Percentiles rank a stretch among this genome's conserved stretches.
Evolutionary conservation across 2,329 filamentous ascomycete genomes (phyloP).

Genomic region (Ascochyta lentis): DNA sequence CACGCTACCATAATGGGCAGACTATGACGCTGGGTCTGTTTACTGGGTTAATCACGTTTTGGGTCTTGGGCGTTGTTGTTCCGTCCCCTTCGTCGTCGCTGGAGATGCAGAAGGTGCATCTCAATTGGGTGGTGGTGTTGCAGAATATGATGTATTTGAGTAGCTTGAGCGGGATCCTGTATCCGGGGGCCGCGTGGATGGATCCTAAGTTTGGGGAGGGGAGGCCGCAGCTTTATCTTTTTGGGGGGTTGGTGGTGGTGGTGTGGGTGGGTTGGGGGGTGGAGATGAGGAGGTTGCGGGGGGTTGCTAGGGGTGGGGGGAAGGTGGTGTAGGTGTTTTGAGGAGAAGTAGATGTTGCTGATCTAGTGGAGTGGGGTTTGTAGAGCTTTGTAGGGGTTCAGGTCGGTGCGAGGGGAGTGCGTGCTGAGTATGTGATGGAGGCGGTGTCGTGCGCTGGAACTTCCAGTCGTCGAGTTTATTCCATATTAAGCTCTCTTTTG

Average conservation of each 20-base stretch:
- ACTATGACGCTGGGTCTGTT: slow-evolving; percentile 57
- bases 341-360: neutral
- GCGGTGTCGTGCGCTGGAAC: too few species aligned
- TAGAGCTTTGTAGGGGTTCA: too few species aligned
- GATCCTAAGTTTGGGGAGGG: slow-evolving; percentile 57
- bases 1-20: slow-evolving; percentile 61
- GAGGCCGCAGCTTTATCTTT: slow-evolving; percentile 46
- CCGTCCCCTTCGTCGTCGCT: neutral
- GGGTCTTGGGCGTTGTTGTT: neutral
- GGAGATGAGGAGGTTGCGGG: neutral
- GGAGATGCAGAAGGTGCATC: slow-evolving; percentile 11
- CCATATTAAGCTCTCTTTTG: too few species aligned
- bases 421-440: neutral
- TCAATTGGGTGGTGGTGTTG: slow-evolving; percentile 36
- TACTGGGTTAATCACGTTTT: slow-evolving; percentile 40
- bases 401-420: too few species aligned
- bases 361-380: too few species aligned
- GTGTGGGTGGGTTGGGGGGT: slow-evolving; percentile 38
- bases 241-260: slow-evolving; percentile 27
- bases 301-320: neutral
- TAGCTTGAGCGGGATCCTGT: slow-evolving; percentile 53
- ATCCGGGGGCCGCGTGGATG: slow-evolving; percentile 53
- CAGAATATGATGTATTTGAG: slow-evolving; percentile 55
- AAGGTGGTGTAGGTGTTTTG: neutral
- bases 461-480: too few species aligned